Evolutionary conservation across 805 yeast genomes (phyloP), one percentile per base, ranked within the genome.

Genomic region (Saturnispora hagleri): DNA sequence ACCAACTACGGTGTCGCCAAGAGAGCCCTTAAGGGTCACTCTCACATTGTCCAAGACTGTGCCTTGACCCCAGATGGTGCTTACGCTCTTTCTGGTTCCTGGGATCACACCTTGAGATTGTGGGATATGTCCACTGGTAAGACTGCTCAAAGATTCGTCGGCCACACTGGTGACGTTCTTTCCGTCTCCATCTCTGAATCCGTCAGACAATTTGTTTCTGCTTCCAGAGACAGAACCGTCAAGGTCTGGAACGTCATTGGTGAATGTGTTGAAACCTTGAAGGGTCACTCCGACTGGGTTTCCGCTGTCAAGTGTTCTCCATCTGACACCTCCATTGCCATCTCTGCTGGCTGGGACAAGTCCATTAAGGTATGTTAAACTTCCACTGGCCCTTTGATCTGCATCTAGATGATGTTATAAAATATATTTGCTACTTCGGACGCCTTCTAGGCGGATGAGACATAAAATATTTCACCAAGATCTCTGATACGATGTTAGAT

Each of bases 371-470:
- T 91, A 89, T 47, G 58, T 56, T 48, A 26, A 31, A 28, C 47
- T 33, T 34, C n/a, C 18, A 22, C 12, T 20, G 22, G 24, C 44
- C 22, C 27, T 38, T 27, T 43, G 38, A 20, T 51, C 50, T 49
- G 41, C 60, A 61, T 55, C 64, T 67, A 79, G 66, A 79, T 87
- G 96, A 87, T 88, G 95, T 73, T 52, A 64, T 60, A 63, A 66
- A 70, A 51, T 51, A 84, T 91, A 93, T 93, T 91, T 91, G 99
- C 99, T 91, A 91, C 99, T 91, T 91, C 97, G 80, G 99, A 91
- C 89, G 84, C 63, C 68, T 71, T 65, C 68, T 71, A 64, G 73
- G 62, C 86, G 93, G 81, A 89, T 91, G 99, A 93, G 97, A 91
- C 96, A 84, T 82, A 76, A 71, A 69, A 70, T 76, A 49, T 76